Conservation (phyloP, 306 rosid genomes). For the Clitoria ternatea region DNA sequence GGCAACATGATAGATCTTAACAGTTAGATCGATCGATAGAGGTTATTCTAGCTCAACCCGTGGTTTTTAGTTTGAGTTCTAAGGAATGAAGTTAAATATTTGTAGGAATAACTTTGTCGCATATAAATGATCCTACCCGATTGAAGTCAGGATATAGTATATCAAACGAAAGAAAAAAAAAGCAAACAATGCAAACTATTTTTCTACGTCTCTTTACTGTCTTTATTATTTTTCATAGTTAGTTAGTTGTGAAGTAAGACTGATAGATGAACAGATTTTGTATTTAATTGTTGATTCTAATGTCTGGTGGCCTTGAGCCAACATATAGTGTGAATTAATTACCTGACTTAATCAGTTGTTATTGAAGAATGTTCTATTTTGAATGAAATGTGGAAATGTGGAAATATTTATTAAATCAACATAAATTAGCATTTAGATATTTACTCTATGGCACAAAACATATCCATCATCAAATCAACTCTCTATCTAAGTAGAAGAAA, state of each 20-base stretch:
- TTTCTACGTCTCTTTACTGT: too few species aligned
- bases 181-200: too few species aligned
- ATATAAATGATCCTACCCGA: too few species aligned
- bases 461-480: not conserved
- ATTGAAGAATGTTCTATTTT: not conserved
- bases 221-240: too few species aligned
- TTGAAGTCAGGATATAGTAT: too few species aligned
- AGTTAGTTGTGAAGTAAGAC: too few species aligned
- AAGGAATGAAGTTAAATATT: too few species aligned
- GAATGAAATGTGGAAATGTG: not conserved
- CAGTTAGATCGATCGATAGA: too few species aligned
- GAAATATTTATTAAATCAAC: not conserved
- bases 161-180: too few species aligned
- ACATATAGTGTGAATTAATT: not conserved
- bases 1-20: not conserved
- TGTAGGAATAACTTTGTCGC: too few species aligned
- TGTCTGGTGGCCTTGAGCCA: not conserved
- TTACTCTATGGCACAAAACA: not conserved
- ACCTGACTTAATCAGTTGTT: not conserved
- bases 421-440: not conserved
- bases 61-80: too few species aligned
- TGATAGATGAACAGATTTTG: not conserved
- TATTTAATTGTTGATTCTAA: not conserved
- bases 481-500: not conserved
- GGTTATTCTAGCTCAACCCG: too few species aligned